These are phyloP conservation scores for Bipolaris sorokiniana DNA, from an alignment of 2,329 filamentous ascomycete species.

Conservation along the genomic window DNA sequence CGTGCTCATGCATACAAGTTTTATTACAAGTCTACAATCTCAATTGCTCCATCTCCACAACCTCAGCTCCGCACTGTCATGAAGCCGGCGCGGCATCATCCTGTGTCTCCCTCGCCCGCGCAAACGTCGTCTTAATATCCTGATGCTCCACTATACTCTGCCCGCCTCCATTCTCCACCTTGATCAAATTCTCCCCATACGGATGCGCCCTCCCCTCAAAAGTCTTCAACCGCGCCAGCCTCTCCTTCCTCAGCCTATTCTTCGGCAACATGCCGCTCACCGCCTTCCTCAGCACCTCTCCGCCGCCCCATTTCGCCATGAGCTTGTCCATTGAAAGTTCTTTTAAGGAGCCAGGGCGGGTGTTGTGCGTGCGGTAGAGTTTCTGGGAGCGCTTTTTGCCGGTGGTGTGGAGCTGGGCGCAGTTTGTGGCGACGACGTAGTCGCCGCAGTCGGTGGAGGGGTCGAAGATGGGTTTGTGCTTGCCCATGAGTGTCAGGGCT, in stretches of 20 bases:
- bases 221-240: conserved; percentile 87
- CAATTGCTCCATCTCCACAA: background rate
- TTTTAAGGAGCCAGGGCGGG: conserved; percentile 83
- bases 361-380: conserved; percentile 93
- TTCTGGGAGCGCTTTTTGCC: conserved; percentile 94
- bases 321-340: conserved; percentile 92
- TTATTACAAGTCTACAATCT: conserved; percentile 1
- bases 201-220: conserved; percentile 94
- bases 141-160: conserved; percentile 43
- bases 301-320: conserved; percentile 92
- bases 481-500: conserved; percentile 90
- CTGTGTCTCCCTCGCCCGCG: conserved; percentile 24
- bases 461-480: conserved; percentile 98
- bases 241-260: conserved; percentile 87
- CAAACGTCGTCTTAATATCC: conserved; percentile 49
- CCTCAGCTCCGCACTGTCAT: conserved; percentile 16
- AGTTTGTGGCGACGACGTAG: conserved; percentile 94
- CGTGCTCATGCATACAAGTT: background rate
- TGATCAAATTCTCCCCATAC: conserved; percentile 85
- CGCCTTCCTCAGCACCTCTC: conserved; percentile 87
- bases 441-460: conserved; percentile 98
- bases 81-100: conserved; percentile 23
- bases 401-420: conserved; percentile 83
- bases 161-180: conserved; percentile 60
- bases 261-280: conserved; percentile 98